phyloP scores from a whole-genome alignment of 2,329 filamentous ascomycete genomes.

The Ceratocystis smalleyi region DNA sequence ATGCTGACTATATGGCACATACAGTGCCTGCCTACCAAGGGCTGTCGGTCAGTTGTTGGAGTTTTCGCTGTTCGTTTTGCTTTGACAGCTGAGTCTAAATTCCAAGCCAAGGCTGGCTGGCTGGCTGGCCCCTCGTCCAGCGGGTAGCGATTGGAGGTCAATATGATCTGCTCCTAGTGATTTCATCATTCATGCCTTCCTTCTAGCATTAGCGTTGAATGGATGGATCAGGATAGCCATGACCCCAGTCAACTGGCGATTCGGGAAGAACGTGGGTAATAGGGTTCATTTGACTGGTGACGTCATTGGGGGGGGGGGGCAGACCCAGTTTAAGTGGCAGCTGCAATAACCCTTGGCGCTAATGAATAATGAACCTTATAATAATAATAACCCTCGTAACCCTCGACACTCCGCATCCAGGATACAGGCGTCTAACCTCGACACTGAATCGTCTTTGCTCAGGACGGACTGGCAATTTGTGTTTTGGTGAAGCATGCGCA shows the following conservation, averaged over 20 bases:
- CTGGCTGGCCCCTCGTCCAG: too few species aligned
- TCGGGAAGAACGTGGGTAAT: neutral
- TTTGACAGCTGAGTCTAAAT: slow-evolving; percentile 2
- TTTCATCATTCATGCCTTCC: neutral
- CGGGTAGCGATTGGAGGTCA: too few species aligned
- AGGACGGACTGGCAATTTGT: neutral
- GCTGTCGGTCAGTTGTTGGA: neutral
- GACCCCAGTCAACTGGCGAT: neutral
- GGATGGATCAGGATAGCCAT: neutral
- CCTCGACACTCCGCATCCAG: too few species aligned
- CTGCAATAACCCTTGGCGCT: neutral
- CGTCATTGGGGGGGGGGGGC: neutral
- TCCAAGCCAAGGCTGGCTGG: neutral
- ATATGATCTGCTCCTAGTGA: neutral
- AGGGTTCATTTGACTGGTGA: neutral
- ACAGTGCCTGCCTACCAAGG: neutral
- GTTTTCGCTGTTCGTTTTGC: neutral
- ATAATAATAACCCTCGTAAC: neutral
- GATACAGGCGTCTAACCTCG: neutral
- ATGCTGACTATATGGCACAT: neutral
- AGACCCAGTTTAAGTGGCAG: neutral
- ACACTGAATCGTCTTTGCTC: neutral
- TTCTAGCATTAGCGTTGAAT: neutral
- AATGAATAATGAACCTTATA: neutral
- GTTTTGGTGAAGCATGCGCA: neutral